Evolutionary conservation across 2,329 filamentous ascomycete genomes (phyloP).

Genomic region (Diaporthe velutina): DNA sequence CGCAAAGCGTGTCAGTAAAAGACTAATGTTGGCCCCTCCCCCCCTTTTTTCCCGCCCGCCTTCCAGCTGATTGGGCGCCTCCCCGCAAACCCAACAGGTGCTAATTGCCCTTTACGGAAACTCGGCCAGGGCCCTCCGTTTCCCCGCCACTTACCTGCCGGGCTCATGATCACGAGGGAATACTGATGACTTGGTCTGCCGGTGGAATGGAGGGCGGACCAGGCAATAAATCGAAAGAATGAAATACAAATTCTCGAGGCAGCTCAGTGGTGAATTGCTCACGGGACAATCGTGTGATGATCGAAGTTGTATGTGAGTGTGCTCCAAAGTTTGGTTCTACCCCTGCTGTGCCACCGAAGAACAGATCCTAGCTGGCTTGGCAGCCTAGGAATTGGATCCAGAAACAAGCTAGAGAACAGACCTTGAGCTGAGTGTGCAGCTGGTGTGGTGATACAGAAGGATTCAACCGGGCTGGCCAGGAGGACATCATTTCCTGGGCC

Average conservation of each 20-base stretch:
- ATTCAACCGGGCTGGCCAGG: constrained; percentile 15
- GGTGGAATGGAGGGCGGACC: background rate
- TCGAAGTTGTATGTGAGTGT: background rate
- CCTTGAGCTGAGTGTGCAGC: background rate
- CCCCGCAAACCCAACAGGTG: constrained; percentile 17
- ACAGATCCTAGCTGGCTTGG: constrained; percentile 18
- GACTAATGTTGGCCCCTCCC: background rate
- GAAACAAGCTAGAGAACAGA: background rate
- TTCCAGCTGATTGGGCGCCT: constrained; percentile 11
- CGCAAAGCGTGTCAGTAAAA: background rate
- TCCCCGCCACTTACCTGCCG: constrained; percentile 7
- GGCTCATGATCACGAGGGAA: constrained; percentile 1
- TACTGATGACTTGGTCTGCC: background rate
- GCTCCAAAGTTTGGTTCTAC: constrained; percentile 1
- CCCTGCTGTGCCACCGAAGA: constrained; percentile 20
- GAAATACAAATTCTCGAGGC: background rate
- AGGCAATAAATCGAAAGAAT: too few relatives aligned
- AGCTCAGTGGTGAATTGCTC: background rate
- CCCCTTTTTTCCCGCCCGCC: background rate
- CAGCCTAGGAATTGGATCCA: background rate
- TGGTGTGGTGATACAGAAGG: constrained; percentile 10
- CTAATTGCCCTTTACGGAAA: constrained; percentile 9
- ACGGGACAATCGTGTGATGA: background rate
- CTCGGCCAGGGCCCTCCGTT: constrained; percentile 23
- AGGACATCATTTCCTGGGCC: background rate